These are phyloP conservation scores for Rasamsonia emersonii DNA, from an alignment of 2,329 filamentous ascomycete species.

Conservation along the genomic window DNA sequence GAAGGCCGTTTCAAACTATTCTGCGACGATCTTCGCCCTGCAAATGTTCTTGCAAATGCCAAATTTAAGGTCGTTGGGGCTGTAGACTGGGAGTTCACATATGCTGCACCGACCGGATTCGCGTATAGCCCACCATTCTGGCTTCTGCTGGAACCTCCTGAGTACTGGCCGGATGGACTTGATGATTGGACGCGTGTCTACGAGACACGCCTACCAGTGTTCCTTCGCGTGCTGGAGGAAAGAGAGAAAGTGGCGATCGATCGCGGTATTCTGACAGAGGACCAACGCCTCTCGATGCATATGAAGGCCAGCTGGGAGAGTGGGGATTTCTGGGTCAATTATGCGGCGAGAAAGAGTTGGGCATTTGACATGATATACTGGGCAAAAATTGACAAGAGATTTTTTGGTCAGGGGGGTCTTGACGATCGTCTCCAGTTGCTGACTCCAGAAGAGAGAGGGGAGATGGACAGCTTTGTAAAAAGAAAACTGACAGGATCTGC, in stretches of 20 bases:
- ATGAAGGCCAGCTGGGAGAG: conserved; percentile 14
- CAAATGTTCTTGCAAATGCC: conserved; percentile 18
- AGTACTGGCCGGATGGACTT: conserved; percentile 12
- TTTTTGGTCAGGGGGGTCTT: conserved; percentile 14
- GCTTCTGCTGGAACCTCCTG: conserved; percentile 21
- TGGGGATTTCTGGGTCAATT: conserved; percentile 15
- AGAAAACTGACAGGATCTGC: conserved; percentile 13
- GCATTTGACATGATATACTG: conserved; percentile 20
- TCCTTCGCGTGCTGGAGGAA: conserved; percentile 8
- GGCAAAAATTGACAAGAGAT: conserved; percentile 15
- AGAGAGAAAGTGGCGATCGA: conserved; percentile 6
- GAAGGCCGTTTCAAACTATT: conserved; percentile 18
- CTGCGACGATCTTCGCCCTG: conserved; percentile 19
- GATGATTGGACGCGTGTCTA: conserved; percentile 11
- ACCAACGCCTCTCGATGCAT: conserved; percentile 8
- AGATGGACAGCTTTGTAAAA: conserved; percentile 12
- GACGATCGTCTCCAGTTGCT: conserved; percentile 12
- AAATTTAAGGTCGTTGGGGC: conserved; percentile 12
- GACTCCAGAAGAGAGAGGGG: conserved; percentile 11
- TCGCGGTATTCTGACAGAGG: conserved; percentile 3
- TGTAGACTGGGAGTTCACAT: conserved; percentile 24
- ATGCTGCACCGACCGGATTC: conserved; percentile 14
- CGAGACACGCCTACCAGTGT: conserved; percentile 10
- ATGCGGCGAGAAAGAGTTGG: conserved; percentile 15
- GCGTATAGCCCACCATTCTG: conserved; percentile 11